phyloP scores from a whole-genome alignment of 2,329 filamentous ascomycete species.

The Cercospora sp. region DNA sequence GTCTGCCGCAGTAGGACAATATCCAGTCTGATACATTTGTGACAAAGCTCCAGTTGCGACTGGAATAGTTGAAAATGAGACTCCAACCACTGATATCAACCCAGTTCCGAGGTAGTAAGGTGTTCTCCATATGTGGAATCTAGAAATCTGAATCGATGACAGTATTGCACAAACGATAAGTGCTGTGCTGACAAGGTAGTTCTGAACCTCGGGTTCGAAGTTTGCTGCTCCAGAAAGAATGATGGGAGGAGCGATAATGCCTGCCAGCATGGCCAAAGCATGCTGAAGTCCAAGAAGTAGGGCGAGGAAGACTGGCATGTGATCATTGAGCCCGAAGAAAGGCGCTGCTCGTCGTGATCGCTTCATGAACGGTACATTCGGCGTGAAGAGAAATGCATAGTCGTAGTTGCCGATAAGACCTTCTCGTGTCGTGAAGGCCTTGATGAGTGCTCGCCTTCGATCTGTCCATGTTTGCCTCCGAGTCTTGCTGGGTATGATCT shows the following conservation, averaged over 20 bases:
- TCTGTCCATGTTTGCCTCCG: constrained; percentile 46
- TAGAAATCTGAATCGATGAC: constrained; percentile 73
- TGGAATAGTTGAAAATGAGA: constrained; percentile 74
- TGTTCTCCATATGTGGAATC: constrained; percentile 70
- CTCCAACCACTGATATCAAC: constrained; percentile 74
- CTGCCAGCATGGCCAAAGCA: constrained; percentile 67
- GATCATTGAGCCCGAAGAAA: constrained; percentile 81
- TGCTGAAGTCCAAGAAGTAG: constrained; percentile 78
- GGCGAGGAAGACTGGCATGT: constrained; percentile 72
- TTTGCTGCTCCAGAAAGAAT: constrained; percentile 69
- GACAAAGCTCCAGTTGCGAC: constrained; percentile 69
- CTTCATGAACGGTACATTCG: constrained; percentile 78
- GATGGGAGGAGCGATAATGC: constrained; percentile 74
- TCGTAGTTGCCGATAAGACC: constrained; percentile 85
- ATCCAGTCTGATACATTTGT: constrained; percentile 77
- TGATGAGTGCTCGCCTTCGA: constrained; percentile 43
- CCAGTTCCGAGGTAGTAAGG: constrained; percentile 77
- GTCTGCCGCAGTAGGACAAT: constrained; percentile 59
- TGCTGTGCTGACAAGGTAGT: constrained; percentile 77
- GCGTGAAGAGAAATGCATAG: constrained; percentile 83
- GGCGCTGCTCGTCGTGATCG: constrained; percentile 61
- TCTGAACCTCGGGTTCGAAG: constrained; percentile 59
- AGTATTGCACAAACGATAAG: constrained; percentile 77
- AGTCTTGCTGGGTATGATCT: constrained; percentile 43
- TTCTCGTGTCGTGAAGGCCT: constrained; percentile 53